Percentiles rank a stretch among this genome's conserved stretches.
Evolutionary conservation across 1,284 basidiomycete species (phyloP).

Genomic region (Ceratorhiza oryzae-sativae): DNA sequence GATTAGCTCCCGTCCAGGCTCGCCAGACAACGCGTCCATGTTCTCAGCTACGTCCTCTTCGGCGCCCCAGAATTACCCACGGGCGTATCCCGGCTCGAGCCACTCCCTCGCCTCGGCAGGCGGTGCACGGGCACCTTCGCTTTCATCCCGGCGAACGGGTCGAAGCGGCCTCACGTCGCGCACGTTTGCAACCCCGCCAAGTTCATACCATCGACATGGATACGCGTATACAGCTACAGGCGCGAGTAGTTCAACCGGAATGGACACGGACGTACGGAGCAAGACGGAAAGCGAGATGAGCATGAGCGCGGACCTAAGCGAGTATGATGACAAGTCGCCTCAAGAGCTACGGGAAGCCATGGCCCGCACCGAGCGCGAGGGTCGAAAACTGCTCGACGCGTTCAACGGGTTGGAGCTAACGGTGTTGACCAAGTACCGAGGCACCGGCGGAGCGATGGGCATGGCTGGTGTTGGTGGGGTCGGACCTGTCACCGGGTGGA

Average conservation of each 20-base stretch:
- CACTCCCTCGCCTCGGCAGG: constrained; percentile 1
- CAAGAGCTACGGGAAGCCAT: constrained; percentile 71
- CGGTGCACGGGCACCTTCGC: constrained; percentile 17
- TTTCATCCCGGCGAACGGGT: constrained; percentile 30
- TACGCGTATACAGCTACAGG: constrained; percentile 5
- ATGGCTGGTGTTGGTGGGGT: constrained; percentile 36
- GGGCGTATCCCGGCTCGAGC: constrained; percentile 10
- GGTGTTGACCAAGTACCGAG: constrained; percentile 59
- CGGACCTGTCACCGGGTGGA: constrained; percentile 17
- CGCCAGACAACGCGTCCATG: constrained; percentile 28
- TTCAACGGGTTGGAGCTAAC: constrained; percentile 77
- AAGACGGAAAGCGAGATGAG: constrained; percentile 37
- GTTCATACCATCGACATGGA: constrained; percentile 26
- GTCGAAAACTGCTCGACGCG: constrained; percentile 69
- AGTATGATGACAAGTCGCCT: constrained; percentile 56
- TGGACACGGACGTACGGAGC: constrained; percentile 25
- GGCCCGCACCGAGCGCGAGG: constrained; percentile 69
- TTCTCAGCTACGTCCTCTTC: constrained; percentile 24
- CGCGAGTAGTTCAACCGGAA: neutral
- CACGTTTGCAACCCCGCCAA: constrained; percentile 25
- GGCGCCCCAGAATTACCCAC: constrained; percentile 1
- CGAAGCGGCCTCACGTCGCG: constrained; percentile 24
- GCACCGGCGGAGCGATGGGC: constrained; percentile 30
- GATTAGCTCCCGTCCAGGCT: constrained; percentile 9
- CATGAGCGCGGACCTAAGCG: constrained; percentile 37